phyloP scores from a whole-genome alignment of 2,329 filamentous ascomycete species.

The Verticillium alfalfae region DNA sequence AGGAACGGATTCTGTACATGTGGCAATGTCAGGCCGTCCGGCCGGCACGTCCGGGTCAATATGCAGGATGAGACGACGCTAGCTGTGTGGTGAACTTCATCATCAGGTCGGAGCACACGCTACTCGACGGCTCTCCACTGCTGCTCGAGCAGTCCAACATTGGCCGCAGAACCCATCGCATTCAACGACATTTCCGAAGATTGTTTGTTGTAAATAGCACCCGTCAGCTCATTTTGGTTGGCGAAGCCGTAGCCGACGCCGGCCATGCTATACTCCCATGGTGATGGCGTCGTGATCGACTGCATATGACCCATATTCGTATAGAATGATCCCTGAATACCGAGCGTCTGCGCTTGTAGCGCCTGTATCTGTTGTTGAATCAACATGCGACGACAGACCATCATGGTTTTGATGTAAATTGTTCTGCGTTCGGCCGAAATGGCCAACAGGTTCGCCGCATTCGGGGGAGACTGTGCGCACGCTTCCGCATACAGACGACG shows the following conservation, averaged over 20 bases:
- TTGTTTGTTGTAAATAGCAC: constrained; percentile 23
- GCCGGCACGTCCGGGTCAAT: neutral
- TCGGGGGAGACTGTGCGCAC: constrained; percentile 15
- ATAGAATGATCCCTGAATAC: constrained; percentile 17
- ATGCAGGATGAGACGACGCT: neutral
- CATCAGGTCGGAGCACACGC: neutral
- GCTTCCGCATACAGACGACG: constrained; percentile 23
- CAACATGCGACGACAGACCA: constrained; percentile 18
- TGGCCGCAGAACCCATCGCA: constrained; percentile 5
- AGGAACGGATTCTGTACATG: too few relatives aligned
- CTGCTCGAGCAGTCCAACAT: constrained; percentile 22
- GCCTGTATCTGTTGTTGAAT: constrained; percentile 16
- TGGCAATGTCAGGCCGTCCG: neutral
- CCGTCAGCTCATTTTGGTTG: constrained; percentile 21
- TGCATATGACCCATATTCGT: constrained; percentile 15
- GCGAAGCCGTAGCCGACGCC: constrained; percentile 24
- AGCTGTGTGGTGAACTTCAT: neutral
- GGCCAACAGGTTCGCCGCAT: constrained; percentile 16
- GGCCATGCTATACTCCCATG: constrained; percentile 2
- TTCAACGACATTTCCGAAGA: constrained; percentile 13
- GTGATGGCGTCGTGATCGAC: constrained; percentile 3
- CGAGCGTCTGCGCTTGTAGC: constrained; percentile 17
- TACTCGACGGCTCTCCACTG: constrained; percentile 28
- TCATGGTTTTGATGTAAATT: constrained; percentile 26
- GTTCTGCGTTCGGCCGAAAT: constrained; percentile 17